Percentiles rank a stretch among this genome's conserved stretches.
phyloP scores from a whole-genome alignment of 352 stramenopile species.

The Chrysophaeum taylorii region DNA sequence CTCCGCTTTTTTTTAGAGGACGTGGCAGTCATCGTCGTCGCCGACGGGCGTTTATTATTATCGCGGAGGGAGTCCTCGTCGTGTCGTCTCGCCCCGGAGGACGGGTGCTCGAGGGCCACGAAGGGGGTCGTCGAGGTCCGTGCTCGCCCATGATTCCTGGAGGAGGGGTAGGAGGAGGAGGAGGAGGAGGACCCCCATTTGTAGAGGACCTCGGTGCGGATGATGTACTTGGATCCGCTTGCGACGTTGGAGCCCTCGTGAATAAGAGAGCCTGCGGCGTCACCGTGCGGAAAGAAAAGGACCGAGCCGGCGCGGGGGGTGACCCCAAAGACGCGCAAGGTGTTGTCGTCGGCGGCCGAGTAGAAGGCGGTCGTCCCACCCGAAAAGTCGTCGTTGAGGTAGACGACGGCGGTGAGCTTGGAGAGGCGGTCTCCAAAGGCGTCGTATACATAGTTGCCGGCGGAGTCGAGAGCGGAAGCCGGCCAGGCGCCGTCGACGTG shows the following conservation, averaged over 20 bases:
- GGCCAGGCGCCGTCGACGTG: slow-evolving; percentile 37
- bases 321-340: slow-evolving; percentile 16
- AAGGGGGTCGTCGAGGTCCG: too few species aligned
- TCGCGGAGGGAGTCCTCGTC: too few species aligned
- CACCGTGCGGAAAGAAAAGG: slow-evolving; percentile 38
- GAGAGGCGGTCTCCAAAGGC: slow-evolving; percentile 20
- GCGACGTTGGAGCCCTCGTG: slow-evolving; percentile 34
- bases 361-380: slow-evolving; percentile 39
- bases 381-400: slow-evolving; percentile 42
- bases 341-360: slow-evolving; percentile 12
- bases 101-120: too few species aligned
- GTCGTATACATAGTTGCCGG: slow-evolving; percentile 31
- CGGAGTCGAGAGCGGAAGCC: slow-evolving; percentile 25
- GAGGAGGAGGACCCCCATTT: too few species aligned
- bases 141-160: too few species aligned
- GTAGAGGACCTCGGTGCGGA: slow-evolving; percentile 39
- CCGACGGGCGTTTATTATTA: too few species aligned
- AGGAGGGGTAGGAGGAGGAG: too few species aligned
- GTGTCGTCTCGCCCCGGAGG: too few species aligned
- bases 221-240: slow-evolving; percentile 32
- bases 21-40: too few species aligned
- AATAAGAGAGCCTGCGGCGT: slow-evolving; percentile 25
- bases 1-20: too few species aligned
- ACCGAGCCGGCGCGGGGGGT: slow-evolving; percentile 26
- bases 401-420: slow-evolving; percentile 35